Conservation (phyloP, 163 green algal genomes). For the Dunaliella salina region DNA sequence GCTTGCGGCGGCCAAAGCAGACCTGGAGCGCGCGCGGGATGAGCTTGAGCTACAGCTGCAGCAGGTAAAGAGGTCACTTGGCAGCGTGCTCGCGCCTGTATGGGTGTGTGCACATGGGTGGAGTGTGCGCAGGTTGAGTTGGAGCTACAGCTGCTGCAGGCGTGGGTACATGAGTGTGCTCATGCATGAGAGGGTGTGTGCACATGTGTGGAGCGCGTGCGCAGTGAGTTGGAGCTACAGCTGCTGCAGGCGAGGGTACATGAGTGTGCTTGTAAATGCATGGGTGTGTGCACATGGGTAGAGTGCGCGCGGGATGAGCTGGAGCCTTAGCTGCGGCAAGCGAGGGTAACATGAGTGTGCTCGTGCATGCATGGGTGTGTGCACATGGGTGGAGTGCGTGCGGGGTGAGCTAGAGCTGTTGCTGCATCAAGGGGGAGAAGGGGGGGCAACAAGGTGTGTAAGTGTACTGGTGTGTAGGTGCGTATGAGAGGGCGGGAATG, state of each 20-base stretch:
- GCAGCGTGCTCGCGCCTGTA: background rate
- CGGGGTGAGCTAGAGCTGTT: too few relatives aligned
- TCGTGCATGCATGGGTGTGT: background rate
- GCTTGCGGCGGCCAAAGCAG: background rate
- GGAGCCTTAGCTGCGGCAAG: constrained; percentile 26
- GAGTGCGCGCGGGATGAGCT: constrained; percentile 21
- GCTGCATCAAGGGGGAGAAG: too few relatives aligned
- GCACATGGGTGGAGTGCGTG: too few relatives aligned
- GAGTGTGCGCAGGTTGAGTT: too few relatives aligned
- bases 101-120: background rate
- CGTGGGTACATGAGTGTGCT: background rate
- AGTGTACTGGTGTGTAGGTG: background rate
- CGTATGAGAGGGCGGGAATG: too few relatives aligned
- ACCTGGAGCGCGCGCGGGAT: constrained; percentile 14
- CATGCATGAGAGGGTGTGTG: background rate
- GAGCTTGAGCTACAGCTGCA: constrained; percentile 28
- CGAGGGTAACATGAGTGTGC: background rate
- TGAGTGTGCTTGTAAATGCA: background rate
- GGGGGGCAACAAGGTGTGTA: background rate
- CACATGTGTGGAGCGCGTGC: too few relatives aligned
- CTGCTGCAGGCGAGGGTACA: background rate
- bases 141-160: too few relatives aligned
- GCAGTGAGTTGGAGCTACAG: too few relatives aligned
- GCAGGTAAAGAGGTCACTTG: constrained; percentile 4
- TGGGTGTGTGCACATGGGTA: background rate